These are phyloP conservation scores for Wickerhamiella siamensis DNA, from an alignment of 805 yeast genomes.

Conservation along the genomic window DNA sequence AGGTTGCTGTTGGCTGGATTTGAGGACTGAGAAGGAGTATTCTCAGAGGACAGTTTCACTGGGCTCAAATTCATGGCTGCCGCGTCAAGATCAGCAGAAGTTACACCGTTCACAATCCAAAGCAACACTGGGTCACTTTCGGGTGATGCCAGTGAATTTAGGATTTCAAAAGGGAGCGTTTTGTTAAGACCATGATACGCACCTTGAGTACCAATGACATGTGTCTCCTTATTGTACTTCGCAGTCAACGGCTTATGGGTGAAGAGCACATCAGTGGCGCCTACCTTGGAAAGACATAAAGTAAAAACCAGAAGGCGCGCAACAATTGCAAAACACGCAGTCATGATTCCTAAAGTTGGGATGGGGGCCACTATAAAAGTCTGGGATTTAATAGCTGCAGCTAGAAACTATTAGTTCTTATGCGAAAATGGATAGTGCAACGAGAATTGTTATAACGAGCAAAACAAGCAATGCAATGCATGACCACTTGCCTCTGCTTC, in stretches of 20 bases:
- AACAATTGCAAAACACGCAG: too few species aligned
- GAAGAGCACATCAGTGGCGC: too few species aligned
- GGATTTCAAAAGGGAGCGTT: background rate
- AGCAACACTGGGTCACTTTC: background rate
- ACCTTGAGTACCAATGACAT: background rate
- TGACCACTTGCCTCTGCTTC: slow-evolving; percentile 55
- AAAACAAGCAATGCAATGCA: slow-evolving; percentile 49
- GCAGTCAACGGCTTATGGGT: too few species aligned
- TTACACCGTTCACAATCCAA: background rate
- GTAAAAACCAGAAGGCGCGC: too few species aligned
- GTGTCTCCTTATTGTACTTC: too few species aligned
- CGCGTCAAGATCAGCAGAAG: background rate
- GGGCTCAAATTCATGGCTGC: background rate
- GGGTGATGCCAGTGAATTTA: background rate
- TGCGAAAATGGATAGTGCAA: slow-evolving; percentile 20
- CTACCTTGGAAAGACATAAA: too few species aligned
- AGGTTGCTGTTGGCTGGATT: background rate
- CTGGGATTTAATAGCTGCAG: too few species aligned
- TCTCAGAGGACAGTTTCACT: background rate
- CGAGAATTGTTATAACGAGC: slow-evolving; percentile 42
- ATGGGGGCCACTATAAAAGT: too few species aligned
- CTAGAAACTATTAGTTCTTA: background rate
- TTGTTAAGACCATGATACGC: background rate
- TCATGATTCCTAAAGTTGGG: too few species aligned
- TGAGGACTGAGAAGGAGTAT: background rate